Evolutionary conservation across 2,329 filamentous ascomycete species (phyloP).

Genomic region (Cordyceps pruinosa): DNA sequence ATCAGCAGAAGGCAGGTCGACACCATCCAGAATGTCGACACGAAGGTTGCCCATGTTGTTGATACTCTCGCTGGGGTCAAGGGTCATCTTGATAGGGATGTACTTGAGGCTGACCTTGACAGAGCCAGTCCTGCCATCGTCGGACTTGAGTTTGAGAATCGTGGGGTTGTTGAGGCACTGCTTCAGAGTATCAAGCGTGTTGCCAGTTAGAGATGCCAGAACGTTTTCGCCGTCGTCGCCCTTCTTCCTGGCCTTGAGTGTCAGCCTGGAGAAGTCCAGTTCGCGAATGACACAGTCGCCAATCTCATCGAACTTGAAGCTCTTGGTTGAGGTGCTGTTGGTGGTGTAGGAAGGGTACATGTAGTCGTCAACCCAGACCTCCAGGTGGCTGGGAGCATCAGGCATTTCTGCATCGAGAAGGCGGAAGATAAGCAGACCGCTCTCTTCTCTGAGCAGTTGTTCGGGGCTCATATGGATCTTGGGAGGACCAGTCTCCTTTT

Average conservation of each 20-base stretch:
- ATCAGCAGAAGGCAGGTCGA: slow-evolving; percentile 85
- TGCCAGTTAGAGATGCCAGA: slow-evolving; percentile 75
- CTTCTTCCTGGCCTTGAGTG: slow-evolving; percentile 77
- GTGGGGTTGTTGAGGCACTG: slow-evolving; percentile 90
- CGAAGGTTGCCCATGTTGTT: slow-evolving; percentile 97
- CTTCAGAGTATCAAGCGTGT: slow-evolving; percentile 80
- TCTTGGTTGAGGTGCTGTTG: slow-evolving; percentile 61
- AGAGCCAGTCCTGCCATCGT: slow-evolving; percentile 67
- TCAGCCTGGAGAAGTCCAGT: slow-evolving; percentile 92
- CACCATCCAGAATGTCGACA: slow-evolving; percentile 84
- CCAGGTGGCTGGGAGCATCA: slow-evolving; percentile 67
- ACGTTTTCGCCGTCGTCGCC: slow-evolving; percentile 69
- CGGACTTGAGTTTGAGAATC: slow-evolving; percentile 68
- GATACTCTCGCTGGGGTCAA: slow-evolving; percentile 93
- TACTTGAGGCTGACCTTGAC: slow-evolving; percentile 92
- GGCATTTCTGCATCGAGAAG: slow-evolving; percentile 84
- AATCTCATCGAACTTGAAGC: slow-evolving; percentile 78
- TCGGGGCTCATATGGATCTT: slow-evolving; percentile 74
- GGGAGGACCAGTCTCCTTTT: slow-evolving; percentile 49
- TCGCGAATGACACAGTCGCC: slow-evolving; percentile 95
- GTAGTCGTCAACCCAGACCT: slow-evolving; percentile 92
- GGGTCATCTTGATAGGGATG: slow-evolving; percentile 85
- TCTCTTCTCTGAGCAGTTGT: slow-evolving; percentile 79
- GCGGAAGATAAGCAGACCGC: slow-evolving; percentile 88
- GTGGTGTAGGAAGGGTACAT: slow-evolving; percentile 84